Base-by-base conservation (phyloP, 1,284 basidiomycete species). In the Tremellales sp. region DNA sequence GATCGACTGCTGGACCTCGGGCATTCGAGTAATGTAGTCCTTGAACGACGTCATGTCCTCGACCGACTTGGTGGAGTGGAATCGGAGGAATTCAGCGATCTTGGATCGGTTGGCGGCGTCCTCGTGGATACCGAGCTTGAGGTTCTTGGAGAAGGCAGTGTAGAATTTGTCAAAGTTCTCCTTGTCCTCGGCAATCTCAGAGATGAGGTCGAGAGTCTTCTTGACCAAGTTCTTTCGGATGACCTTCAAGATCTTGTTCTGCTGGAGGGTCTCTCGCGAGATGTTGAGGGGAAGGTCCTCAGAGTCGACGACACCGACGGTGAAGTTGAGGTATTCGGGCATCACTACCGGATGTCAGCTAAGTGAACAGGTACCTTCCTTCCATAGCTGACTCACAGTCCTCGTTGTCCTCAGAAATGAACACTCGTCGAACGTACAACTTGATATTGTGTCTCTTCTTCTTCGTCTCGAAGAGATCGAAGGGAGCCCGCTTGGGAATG, bases 361-460 rank as follows among this genome's bases (percentile, higher is more conserved):
- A 7, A 14, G 18, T 14, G 21, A 5, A 18, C 31, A 36, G n/a
- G n/a, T n/a, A n/a, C n/a, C n/a, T n/a, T n/a, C n/a, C n/a, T n/a
- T n/a, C n/a, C 14, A 38, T 16, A 25, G 6, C 21, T n/a, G 5
- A 57, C 56, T 57, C 29, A 57, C 56, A 79, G 70, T 99, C 95
- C 79, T 98, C 95, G 74, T 93, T 97, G 78, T 99, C 94, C 77
- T 99, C 94, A 88, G 95, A 97, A 81, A 99, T 98, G 81, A 99
- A 98, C 66, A 98, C 94, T 52, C 95, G 91, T 79, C 95, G 92
- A 65, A 99, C 95, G 75, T 98, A 98, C 74, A 99, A 91, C 81
- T 98, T 98, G 82, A 99, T 97, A 87, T 97, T 98, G 84, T 97
- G 97, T 71, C 94, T 89, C 85, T 98, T 98, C 88, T 98, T 98